Evolutionary conservation across 768 basidiomycete genomes (phyloP).

Genomic region (Rubroboletus satanas): DNA sequence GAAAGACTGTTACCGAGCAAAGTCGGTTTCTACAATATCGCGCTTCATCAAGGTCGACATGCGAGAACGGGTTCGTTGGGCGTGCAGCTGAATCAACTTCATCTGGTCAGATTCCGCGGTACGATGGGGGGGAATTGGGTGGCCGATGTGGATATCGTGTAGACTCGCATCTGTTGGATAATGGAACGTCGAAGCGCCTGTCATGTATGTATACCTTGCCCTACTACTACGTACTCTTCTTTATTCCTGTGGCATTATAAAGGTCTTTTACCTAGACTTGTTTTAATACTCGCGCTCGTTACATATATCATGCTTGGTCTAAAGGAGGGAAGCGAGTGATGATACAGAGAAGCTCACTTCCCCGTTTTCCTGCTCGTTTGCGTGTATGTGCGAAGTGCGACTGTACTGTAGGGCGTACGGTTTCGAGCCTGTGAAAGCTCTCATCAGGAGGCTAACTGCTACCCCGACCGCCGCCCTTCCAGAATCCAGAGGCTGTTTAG

Average conservation of each 20-base stretch:
- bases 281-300: not conserved
- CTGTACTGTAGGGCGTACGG: too few relatives aligned
- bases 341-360: not conserved
- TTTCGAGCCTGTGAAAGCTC: too few relatives aligned
- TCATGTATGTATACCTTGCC: not conserved
- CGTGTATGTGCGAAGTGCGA: not conserved
- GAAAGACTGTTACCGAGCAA: not conserved
- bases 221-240: not conserved
- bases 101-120: slow-evolving; percentile 3
- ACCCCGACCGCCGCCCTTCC: too few relatives aligned
- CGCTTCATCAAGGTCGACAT: slow-evolving; percentile 6
- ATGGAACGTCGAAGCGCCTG: not conserved
- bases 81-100: slow-evolving; percentile 6
- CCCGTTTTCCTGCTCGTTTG: not conserved
- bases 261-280: not conserved
- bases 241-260: not conserved
- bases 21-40: not conserved
- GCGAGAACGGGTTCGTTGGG: not conserved
- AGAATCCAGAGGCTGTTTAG: too few relatives aligned
- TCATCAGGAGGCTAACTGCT: too few relatives aligned
- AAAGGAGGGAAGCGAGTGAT: not conserved
- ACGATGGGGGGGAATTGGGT: not conserved
- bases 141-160: slow-evolving; percentile 12
- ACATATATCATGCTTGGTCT: not conserved
- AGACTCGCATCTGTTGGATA: not conserved